phyloP scores from a whole-genome alignment of 2,329 filamentous ascomycete genomes.

The Aaosphaeria arxii region DNA sequence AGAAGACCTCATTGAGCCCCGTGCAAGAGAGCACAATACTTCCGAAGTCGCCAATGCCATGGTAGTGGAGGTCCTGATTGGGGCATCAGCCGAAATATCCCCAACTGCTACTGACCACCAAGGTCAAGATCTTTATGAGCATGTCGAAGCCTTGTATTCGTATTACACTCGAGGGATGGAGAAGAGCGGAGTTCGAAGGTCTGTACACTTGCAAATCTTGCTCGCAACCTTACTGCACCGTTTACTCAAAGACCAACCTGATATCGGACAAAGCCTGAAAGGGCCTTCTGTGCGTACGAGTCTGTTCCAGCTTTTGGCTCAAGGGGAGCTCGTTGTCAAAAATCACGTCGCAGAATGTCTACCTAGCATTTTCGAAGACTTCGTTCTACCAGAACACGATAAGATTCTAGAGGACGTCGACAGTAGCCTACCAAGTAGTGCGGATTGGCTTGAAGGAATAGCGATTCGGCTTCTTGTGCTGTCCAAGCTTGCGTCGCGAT shows the following conservation, averaged over 20 bases:
- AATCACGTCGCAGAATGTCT: conserved; percentile 70
- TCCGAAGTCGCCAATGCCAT: conserved; percentile 37
- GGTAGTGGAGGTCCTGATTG: conserved; percentile 30
- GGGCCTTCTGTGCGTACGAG: conserved; percentile 66
- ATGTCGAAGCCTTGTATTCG: conserved; percentile 72
- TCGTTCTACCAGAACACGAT: conserved; percentile 79
- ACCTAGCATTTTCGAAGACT: conserved; percentile 74
- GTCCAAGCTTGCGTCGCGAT: conserved; percentile 72
- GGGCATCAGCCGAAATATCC: conserved; percentile 25
- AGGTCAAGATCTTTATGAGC: conserved; percentile 51
- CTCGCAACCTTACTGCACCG: conserved; percentile 68
- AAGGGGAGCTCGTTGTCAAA: conserved; percentile 68
- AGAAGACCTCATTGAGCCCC: conserved; percentile 29
- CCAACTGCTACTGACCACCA: conserved; percentile 20
- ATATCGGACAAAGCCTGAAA: conserved; percentile 61
- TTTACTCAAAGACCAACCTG: conserved; percentile 64
- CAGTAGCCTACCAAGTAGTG: conserved; percentile 71
- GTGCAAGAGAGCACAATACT: conserved; percentile 34
- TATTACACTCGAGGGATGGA: conserved; percentile 71
- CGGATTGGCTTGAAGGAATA: conserved; percentile 74
- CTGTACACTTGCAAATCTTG: conserved; percentile 63
- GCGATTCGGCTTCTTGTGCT: conserved; percentile 77
- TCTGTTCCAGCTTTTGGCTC: conserved; percentile 69
- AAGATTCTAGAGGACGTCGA: conserved; percentile 81
- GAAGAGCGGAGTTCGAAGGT: conserved; percentile 63